Conservation (phyloP, 768 basidiomycete species). For the Lactarius evosmus region DNA sequence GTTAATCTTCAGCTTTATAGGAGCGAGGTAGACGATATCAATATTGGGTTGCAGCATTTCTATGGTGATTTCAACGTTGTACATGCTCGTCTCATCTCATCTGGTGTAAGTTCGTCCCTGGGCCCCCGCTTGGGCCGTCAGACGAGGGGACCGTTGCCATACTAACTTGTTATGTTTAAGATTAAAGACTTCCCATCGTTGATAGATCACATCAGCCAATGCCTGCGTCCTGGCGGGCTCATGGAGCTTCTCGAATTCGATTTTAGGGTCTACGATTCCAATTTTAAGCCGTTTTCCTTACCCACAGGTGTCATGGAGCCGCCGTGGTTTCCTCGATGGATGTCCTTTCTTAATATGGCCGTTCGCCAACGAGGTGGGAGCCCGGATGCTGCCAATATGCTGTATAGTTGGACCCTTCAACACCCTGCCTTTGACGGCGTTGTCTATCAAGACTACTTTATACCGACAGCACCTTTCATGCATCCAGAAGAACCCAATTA, state of each 20-base stretch:
- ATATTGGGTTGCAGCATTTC: conserved; percentile 79
- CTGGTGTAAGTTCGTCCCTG: conserved; percentile 52
- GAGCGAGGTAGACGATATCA: conserved; percentile 82
- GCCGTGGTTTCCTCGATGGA: conserved; percentile 64
- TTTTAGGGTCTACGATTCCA: conserved; percentile 55
- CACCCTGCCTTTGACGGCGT: conserved; percentile 59
- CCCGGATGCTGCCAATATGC: conserved; percentile 56
- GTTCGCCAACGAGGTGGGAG: conserved; percentile 56
- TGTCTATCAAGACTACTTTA: conserved; percentile 56
- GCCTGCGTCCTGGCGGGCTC: conserved; percentile 69
- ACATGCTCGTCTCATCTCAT: conserved; percentile 66
- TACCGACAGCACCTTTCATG: conserved; percentile 56
- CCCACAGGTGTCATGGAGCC: conserved; percentile 43
- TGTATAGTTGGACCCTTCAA: conserved; percentile 52
- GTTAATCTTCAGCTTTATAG: conserved; percentile 37
- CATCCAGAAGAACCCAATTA: conserved; percentile 34
- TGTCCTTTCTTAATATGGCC: conserved; percentile 52
- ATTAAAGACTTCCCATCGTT: conserved; percentile 64
- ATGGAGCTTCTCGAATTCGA: conserved; percentile 67
- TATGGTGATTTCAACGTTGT: conserved; percentile 76
- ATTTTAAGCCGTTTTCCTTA: conserved; percentile 45
- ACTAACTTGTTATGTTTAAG: conserved; percentile 37
- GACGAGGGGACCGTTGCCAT: neutral
- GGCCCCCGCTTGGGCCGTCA: conserved; percentile 10
- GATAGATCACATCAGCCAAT: conserved; percentile 62